Conservation (phyloP, 2,329 filamentous ascomycete genomes). For the Cryphonectria carpinicola region DNA sequence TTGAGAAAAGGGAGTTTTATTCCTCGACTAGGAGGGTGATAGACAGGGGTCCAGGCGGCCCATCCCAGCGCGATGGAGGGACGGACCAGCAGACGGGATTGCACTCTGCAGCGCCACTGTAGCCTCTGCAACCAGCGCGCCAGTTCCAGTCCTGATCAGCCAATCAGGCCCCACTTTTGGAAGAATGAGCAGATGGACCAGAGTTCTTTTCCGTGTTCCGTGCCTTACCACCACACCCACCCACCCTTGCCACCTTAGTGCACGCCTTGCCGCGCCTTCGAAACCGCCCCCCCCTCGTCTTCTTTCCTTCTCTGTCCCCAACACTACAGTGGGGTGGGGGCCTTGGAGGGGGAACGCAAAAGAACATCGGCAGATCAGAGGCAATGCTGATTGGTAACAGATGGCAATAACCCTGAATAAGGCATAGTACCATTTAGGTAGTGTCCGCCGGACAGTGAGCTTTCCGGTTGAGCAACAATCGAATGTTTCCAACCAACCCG, state of each 20-base stretch:
- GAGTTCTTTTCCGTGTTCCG: conserved; percentile 40
- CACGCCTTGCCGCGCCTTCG: neutral
- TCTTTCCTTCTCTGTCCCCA: neutral
- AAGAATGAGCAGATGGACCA: conserved; percentile 43
- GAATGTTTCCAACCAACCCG: conserved; percentile 18
- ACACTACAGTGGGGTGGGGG: neutral
- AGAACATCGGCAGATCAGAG: conserved; percentile 13
- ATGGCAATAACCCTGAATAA: conserved; percentile 12
- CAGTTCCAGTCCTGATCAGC: conserved; percentile 17
- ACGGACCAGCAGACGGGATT: neutral
- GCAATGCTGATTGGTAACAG: conserved; percentile 24
- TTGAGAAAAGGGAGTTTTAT: neutral
- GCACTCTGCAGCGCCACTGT: neutral
- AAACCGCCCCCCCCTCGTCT: neutral
- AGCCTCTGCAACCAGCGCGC: neutral
- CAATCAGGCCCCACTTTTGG: conserved; percentile 29
- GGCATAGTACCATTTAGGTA: neutral
- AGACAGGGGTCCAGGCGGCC: conserved; percentile 8
- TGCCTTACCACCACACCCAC: conserved; percentile 7
- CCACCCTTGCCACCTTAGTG: neutral
- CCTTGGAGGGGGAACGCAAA: neutral
- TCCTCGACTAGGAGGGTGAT: neutral
- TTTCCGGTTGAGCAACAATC: conserved; percentile 16
- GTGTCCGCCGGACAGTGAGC: conserved; percentile 16
- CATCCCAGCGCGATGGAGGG: neutral